Evolutionary conservation across 2,329 filamentous ascomycete genomes (phyloP).

Genomic region (Furcasterigmium furcatum): DNA sequence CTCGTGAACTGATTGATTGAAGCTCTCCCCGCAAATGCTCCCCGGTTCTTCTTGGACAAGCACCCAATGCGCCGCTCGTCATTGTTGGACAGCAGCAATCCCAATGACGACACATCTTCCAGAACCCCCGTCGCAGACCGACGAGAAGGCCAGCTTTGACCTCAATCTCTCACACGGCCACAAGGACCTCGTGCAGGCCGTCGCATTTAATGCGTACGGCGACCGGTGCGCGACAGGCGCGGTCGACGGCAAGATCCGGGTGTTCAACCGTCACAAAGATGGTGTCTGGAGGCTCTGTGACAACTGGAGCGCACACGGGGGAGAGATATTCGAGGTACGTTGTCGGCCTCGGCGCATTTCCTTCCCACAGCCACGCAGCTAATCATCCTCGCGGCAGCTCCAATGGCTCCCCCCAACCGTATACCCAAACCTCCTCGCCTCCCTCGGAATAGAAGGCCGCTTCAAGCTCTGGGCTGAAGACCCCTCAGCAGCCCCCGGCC

Average conservation of each 20-base stretch:
- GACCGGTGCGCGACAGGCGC: constrained; percentile 89
- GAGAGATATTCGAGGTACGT: constrained; percentile 81
- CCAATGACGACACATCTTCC: constrained; percentile 9
- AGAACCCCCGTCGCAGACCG: constrained; percentile 28
- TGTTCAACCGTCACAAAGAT: constrained; percentile 82
- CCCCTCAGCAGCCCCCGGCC: constrained; percentile 72
- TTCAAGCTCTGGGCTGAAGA: constrained; percentile 95
- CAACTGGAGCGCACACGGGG: constrained; percentile 85
- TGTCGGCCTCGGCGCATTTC: no score
- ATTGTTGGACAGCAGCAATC: no score
- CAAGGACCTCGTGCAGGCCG: constrained; percentile 76
- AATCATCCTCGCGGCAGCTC: constrained; percentile 49
- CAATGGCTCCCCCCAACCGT: constrained; percentile 92
- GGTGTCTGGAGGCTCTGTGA: constrained; percentile 78
- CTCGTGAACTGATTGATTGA: no score
- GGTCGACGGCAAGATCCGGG: constrained; percentile 87
- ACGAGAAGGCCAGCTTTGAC: constrained; percentile 49
- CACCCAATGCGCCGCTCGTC: no score
- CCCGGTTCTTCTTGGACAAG: no score
- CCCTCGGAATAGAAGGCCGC: constrained; percentile 83
- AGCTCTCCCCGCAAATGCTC: no score
- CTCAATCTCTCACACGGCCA: constrained; percentile 70
- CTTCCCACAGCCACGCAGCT: neutral
- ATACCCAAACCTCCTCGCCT: constrained; percentile 81
- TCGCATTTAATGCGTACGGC: constrained; percentile 89